phyloP scores from a whole-genome alignment of 805 yeast species.

The Saccharomyces cerevisiae region DNA sequence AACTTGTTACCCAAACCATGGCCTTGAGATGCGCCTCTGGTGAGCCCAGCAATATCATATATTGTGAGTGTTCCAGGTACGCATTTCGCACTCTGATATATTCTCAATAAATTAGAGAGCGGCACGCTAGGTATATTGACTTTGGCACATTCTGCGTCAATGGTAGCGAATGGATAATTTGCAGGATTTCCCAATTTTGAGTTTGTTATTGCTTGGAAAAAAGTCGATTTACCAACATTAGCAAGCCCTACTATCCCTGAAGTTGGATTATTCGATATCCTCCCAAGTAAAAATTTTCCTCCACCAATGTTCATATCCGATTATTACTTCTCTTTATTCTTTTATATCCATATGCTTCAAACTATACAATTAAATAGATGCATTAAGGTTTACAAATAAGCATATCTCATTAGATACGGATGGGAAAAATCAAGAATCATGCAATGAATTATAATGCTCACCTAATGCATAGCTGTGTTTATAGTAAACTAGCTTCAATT shows the following conservation, averaged over 20 bases:
- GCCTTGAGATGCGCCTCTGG: slow-evolving; percentile 75
- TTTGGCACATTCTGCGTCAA: slow-evolving; percentile 65
- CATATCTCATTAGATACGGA: background rate
- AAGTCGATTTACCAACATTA: slow-evolving; percentile 91
- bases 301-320: slow-evolving; percentile 24
- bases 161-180: slow-evolving; percentile 95
- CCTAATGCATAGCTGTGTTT: slow-evolving; percentile 84
- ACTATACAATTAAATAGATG: background rate
- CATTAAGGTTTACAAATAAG: background rate
- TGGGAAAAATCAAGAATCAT: slow-evolving; percentile 33
- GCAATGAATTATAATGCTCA: slow-evolving; percentile 86
- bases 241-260: slow-evolving; percentile 95
- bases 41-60: slow-evolving; percentile 76
- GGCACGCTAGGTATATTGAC: slow-evolving; percentile 62
- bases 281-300: slow-evolving; percentile 62
- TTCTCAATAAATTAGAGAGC: slow-evolving; percentile 44
- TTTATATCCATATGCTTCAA: background rate
- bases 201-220: slow-evolving; percentile 93
- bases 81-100: slow-evolving; percentile 54
- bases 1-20: slow-evolving; percentile 80
- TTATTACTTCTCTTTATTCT: background rate
- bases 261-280: slow-evolving; percentile 65
- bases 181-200: slow-evolving; percentile 94
- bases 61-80: slow-evolving; percentile 64
- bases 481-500: slow-evolving; percentile 68